Evolutionary conservation across 495 filamentous ascomycete species (phyloP).

Genomic region (Pyronema omphalodes): DNA sequence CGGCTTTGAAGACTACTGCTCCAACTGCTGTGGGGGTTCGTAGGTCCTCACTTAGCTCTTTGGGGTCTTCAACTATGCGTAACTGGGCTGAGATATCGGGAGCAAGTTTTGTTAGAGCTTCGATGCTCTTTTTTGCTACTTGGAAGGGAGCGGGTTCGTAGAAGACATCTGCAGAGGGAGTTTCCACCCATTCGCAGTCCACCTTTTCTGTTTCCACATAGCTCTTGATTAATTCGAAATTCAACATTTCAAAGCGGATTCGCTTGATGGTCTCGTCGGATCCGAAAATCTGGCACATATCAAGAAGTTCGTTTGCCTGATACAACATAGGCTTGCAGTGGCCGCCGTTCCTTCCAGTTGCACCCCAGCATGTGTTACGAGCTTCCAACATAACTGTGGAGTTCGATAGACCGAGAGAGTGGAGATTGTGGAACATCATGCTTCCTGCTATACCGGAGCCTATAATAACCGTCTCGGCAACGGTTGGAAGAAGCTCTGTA

Average conservation of each 20-base stretch:
- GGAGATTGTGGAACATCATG: slow-evolving; percentile 20
- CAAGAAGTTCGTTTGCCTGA: slow-evolving; percentile 11
- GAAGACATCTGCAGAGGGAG: slow-evolving; percentile 37
- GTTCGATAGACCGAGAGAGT: background rate
- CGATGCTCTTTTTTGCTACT: slow-evolving; percentile 28
- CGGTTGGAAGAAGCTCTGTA: slow-evolving; percentile 38
- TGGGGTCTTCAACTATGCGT: slow-evolving; percentile 19
- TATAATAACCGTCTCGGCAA: slow-evolving; percentile 42
- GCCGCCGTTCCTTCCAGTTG: slow-evolving; percentile 66
- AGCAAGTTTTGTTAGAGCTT: slow-evolving; percentile 27
- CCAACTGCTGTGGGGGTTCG: slow-evolving; percentile 29
- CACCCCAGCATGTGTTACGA: slow-evolving; percentile 59
- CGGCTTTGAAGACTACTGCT: slow-evolving; percentile 32
- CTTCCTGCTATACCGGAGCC: slow-evolving; percentile 26
- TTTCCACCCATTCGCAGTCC: slow-evolving; percentile 41
- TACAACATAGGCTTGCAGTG: slow-evolving; percentile 52
- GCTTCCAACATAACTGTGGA: slow-evolving; percentile 55
- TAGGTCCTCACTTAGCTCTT: slow-evolving; percentile 20
- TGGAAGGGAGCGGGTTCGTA: slow-evolving; percentile 31
- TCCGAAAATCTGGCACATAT: slow-evolving; percentile 32
- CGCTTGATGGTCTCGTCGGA: slow-evolving; percentile 6
- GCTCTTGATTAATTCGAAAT: slow-evolving; percentile 33
- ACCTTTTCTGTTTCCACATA: slow-evolving; percentile 36
- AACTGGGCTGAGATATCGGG: slow-evolving; percentile 33
- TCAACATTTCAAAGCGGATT: slow-evolving; percentile 42